Conservation (phyloP, 495 filamentous ascomycete genomes). For the Articulospora tetracladia region DNA sequence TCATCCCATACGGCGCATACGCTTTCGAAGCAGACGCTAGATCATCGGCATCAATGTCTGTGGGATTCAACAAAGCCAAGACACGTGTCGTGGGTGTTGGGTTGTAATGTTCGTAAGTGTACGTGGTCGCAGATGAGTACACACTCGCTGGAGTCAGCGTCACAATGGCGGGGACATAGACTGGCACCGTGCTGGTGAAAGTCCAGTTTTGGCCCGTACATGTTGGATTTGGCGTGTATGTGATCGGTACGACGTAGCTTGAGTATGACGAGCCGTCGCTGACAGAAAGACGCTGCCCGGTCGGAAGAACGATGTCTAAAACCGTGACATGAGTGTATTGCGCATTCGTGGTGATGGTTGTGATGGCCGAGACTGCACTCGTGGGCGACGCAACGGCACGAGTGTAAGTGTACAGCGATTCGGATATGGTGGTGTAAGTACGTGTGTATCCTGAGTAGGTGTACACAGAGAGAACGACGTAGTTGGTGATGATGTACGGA, state of each 20-base stretch:
- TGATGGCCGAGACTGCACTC: conserved; percentile 30
- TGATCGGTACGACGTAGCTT: conserved; percentile 6
- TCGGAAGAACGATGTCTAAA: conserved; percentile 33
- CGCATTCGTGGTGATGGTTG: conserved; percentile 17
- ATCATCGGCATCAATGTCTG: conserved; percentile 13
- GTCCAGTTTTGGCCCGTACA: conserved; percentile 15
- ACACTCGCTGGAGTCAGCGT: conserved; percentile 34
- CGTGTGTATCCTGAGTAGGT: background rate
- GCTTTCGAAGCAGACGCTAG: conserved; percentile 11
- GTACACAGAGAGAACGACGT: conserved; percentile 10
- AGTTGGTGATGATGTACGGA: conserved; percentile 12
- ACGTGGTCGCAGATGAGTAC: conserved; percentile 29
- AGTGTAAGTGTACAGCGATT: background rate
- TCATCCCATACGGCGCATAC: conserved; percentile 2
- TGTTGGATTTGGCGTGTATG: conserved; percentile 10
- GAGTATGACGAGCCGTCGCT: background rate
- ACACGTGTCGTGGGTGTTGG: conserved; percentile 29
- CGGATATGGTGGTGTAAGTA: background rate
- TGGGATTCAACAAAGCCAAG: conserved; percentile 21
- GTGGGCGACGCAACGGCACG: conserved; percentile 26
- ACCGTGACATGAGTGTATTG: conserved; percentile 27
- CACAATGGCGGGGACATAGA: conserved; percentile 33
- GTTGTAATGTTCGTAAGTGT: conserved; percentile 31
- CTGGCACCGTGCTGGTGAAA: conserved; percentile 29
- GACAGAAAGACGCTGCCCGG: conserved; percentile 19